phyloP scores from a whole-genome alignment of 805 yeast genomes.

The Ogataea angusta region DNA sequence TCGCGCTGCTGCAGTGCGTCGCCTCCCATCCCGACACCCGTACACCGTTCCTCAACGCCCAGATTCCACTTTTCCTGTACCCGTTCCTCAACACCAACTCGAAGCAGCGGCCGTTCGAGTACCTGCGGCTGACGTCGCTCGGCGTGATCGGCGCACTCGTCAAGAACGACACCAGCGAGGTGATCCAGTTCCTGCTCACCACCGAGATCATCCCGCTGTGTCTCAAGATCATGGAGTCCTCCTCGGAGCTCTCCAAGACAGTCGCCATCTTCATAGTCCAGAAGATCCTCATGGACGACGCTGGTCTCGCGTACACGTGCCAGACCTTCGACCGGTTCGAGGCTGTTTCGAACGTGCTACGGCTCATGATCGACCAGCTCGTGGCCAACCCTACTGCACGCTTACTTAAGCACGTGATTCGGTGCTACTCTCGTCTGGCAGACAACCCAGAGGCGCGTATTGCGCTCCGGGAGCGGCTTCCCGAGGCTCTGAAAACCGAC shows the following conservation, averaged over 20 bases:
- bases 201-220: slow-evolving; percentile 97
- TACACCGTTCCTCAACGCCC: slow-evolving; percentile 79
- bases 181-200: slow-evolving; percentile 84
- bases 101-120: slow-evolving; percentile 90
- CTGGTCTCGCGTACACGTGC: slow-evolving; percentile 87
- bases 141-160: slow-evolving; percentile 98
- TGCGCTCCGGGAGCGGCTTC: slow-evolving; percentile 76
- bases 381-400: slow-evolving; percentile 76
- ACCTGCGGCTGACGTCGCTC: slow-evolving; percentile 83
- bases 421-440: slow-evolving; percentile 86
- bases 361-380: slow-evolving; percentile 82
- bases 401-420: slow-evolving; percentile 84
- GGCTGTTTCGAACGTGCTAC: slow-evolving; percentile 86
- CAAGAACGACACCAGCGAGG: slow-evolving; percentile 93
- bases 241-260: slow-evolving; percentile 89
- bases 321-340: slow-evolving; percentile 93
- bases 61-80: slow-evolving; percentile 86
- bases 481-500: slow-evolving; percentile 83
- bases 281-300: slow-evolving; percentile 86
- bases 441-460: slow-evolving; percentile 90
- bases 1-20: slow-evolving; percentile 92
- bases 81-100: slow-evolving; percentile 93
- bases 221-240: slow-evolving; percentile 89
- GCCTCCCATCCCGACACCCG: slow-evolving; percentile 94
- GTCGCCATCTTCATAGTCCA: slow-evolving; percentile 96